Percentiles rank a stretch among this genome's conserved stretches.
These are phyloP conservation scores for Moesziomyces sp. DNA, from an alignment of 1,284 basidiomycete species.

Conservation along the genomic window DNA sequence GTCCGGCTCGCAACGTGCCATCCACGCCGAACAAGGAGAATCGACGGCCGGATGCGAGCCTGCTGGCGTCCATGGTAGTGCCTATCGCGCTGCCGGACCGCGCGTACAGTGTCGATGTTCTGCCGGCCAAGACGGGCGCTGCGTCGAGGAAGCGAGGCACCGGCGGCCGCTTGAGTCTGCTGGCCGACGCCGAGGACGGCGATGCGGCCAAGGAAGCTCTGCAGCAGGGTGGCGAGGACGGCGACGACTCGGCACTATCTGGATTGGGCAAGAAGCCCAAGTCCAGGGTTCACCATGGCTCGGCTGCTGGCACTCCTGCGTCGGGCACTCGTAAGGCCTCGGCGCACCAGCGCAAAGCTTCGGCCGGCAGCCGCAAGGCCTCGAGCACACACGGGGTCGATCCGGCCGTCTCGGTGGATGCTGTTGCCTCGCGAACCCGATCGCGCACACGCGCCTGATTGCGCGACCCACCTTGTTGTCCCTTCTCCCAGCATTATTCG, in stretches of 20 bases:
- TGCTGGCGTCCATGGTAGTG: constrained; percentile 23
- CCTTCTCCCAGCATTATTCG: neutral
- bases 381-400: constrained; percentile 7
- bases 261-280: constrained; percentile 24
- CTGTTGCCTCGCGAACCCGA: constrained; percentile 36
- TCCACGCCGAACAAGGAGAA: constrained; percentile 49
- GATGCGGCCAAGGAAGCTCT: constrained; percentile 1
- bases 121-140: constrained; percentile 15
- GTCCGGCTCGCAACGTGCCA: constrained; percentile 1
- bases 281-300: constrained; percentile 1
- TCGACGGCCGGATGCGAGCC: constrained; percentile 18
- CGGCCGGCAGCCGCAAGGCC: constrained; percentile 18
- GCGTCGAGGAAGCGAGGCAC: constrained; percentile 38
- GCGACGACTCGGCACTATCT: neutral
- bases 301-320: neutral
- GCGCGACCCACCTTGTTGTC: neutral
- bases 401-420: constrained; percentile 7
- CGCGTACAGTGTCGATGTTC: constrained; percentile 25
- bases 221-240: neutral
- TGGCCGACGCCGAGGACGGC: constrained; percentile 33
- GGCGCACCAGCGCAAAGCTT: constrained; percentile 25
- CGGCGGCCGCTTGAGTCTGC: constrained; percentile 39
- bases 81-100: constrained; percentile 32
- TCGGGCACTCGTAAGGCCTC: constrained; percentile 10
- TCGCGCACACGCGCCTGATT: constrained; percentile 28